Evolutionary conservation across 805 yeast species (phyloP).

Genomic region (Millerozyma acaciae): DNA sequence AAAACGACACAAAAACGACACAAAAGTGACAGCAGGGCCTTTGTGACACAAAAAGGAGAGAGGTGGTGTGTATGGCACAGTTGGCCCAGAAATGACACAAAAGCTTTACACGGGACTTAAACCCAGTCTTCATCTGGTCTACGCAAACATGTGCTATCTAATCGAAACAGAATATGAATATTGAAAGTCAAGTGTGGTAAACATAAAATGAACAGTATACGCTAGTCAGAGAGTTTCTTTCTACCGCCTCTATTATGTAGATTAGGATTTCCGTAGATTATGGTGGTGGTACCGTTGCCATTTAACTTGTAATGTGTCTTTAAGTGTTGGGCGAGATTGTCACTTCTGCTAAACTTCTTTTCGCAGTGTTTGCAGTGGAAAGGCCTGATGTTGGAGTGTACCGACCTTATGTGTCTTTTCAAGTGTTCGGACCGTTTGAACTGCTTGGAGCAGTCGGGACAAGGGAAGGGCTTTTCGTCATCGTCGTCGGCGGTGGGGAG

Average conservation of each 20-base stretch:
- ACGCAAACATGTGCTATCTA: too few relatives aligned
- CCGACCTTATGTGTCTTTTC: conserved; percentile 40
- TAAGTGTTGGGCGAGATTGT: conserved; percentile 59
- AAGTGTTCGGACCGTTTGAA: conserved; percentile 43
- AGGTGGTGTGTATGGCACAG: too few relatives aligned
- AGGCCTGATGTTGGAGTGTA: conserved; percentile 42
- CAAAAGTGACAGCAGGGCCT: too few relatives aligned
- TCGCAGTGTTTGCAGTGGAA: conserved; percentile 44
- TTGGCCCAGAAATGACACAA: too few relatives aligned
- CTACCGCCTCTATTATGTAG: conserved; percentile 16
- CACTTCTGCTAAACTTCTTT: conserved; percentile 54
- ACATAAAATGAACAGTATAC: too few relatives aligned
- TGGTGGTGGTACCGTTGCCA: conserved; percentile 29
- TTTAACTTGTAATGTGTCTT: conserved; percentile 38
- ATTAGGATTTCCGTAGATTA: conserved; percentile 22
- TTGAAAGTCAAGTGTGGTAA: too few relatives aligned
- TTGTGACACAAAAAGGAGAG: too few relatives aligned
- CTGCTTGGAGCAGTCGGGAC: conserved; percentile 40
- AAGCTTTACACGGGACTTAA: too few relatives aligned
- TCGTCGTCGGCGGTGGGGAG: conserved; percentile 6
- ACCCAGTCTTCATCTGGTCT: too few relatives aligned
- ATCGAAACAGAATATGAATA: too few relatives aligned
- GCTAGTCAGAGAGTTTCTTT: conserved; percentile 37
- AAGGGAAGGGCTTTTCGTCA: conserved; percentile 25
- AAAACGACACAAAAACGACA: too few relatives aligned